These are phyloP conservation scores for Paecilomyces sp. DNA, from an alignment of 2,329 filamentous ascomycete species.

Conservation along the genomic window DNA sequence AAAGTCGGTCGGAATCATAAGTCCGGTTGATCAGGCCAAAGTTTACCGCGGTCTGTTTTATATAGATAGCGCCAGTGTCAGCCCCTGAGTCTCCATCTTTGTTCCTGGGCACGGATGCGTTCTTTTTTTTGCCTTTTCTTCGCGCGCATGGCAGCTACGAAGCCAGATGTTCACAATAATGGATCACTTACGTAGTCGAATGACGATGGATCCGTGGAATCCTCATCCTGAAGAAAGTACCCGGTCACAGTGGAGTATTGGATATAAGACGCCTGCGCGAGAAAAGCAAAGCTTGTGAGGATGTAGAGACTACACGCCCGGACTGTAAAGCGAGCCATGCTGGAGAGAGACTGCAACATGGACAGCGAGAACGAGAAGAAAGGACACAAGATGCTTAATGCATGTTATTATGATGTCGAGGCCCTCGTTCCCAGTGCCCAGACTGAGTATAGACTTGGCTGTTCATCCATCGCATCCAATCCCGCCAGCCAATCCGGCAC, in stretches of 20 bases:
- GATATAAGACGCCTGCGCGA: not conserved
- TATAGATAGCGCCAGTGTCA: not conserved
- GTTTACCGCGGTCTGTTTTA: constrained; percentile 28
- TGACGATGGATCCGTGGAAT: not conserved
- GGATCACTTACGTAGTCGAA: not conserved
- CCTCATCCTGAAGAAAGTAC: not conserved
- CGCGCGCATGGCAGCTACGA: not conserved
- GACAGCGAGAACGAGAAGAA: not conserved
- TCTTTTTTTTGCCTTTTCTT: constrained; percentile 7
- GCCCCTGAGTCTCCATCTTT: not conserved
- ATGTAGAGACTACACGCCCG: not conserved
- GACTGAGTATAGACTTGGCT: not conserved
- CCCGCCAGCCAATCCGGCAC: not conserved
- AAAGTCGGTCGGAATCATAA: constrained; percentile 33
- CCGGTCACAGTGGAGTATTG: not conserved
- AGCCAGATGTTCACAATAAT: not conserved
- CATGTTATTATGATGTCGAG: not conserved
- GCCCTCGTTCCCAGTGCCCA: not conserved
- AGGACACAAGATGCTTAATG: not conserved
- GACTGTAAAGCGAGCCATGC: not conserved
- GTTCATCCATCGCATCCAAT: not conserved
- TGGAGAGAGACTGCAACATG: not conserved
- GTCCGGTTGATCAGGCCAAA: constrained; percentile 44
- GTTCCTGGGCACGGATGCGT: not conserved
- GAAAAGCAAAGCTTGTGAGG: not conserved